phyloP scores from a whole-genome alignment of 1,139 yeast species.

The Geotrichum phurueaensis region DNA sequence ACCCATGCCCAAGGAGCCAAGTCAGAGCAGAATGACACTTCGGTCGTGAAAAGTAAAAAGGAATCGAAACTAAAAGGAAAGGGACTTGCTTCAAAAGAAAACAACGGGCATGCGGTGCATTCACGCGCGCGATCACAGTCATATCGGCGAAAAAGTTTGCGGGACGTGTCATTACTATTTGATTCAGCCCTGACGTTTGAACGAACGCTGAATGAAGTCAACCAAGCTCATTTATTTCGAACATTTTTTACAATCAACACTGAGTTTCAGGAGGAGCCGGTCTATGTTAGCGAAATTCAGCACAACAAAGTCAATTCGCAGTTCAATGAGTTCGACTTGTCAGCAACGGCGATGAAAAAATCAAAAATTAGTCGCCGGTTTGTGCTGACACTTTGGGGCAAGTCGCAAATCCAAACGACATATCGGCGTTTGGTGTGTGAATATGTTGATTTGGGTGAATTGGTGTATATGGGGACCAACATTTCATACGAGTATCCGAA shows the following conservation, averaged over 20 bases:
- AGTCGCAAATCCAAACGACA: not conserved
- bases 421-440: slow-evolving; percentile 11
- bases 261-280: slow-evolving; percentile 11
- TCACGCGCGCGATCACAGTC: slow-evolving; percentile 7
- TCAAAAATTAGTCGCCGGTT: not conserved
- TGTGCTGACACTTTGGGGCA: slow-evolving; percentile 17
- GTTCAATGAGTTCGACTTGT: slow-evolving; percentile 13
- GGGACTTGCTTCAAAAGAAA: not conserved
- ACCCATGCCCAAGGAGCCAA: not conserved
- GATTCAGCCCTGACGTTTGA: slow-evolving; percentile 13
- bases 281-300: slow-evolving; percentile 15
- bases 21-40: not conserved
- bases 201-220: slow-evolving; percentile 4
- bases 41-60: not conserved
- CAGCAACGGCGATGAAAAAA: not conserved
- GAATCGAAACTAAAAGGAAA: not conserved
- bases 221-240: not conserved
- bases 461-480: slow-evolving; percentile 24
- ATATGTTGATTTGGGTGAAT: slow-evolving; percentile 19
- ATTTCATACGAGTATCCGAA: slow-evolving; percentile 22
- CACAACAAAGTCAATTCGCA: slow-evolving; percentile 13
- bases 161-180: slow-evolving; percentile 9
- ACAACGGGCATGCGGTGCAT: not conserved
- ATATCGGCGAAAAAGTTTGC: slow-evolving; percentile 10
- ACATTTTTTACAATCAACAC: slow-evolving; percentile 15